Evolutionary conservation across 2,329 filamentous ascomycete genomes (phyloP).

Genomic region (Penicillium sp.): DNA sequence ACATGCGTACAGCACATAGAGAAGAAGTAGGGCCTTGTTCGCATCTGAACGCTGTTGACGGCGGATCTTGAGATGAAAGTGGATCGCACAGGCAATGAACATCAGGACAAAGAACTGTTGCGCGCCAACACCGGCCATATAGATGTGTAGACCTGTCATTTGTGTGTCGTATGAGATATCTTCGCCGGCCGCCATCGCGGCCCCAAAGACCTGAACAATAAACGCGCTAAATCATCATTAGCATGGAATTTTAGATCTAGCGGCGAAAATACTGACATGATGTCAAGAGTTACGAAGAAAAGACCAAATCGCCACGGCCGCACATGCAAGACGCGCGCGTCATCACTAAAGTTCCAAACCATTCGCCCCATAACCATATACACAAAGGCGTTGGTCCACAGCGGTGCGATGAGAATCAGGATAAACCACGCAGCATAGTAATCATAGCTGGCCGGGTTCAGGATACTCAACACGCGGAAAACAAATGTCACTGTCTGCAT

Average conservation of each 20-base stretch:
- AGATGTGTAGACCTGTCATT: conserved; percentile 9
- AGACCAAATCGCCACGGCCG: conserved; percentile 6
- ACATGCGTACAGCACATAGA: conserved; percentile 7
- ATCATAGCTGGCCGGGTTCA: neutral
- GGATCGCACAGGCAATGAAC: conserved; percentile 4
- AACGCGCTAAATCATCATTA: conserved; percentile 4
- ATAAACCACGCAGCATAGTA: conserved; percentile 6
- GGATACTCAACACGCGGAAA: conserved; percentile 5
- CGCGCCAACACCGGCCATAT: conserved; percentile 8
- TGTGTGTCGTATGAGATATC: conserved; percentile 2
- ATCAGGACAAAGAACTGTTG: conserved; percentile 9
- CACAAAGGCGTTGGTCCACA: conserved; percentile 12
- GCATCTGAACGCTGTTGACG: conserved; percentile 1
- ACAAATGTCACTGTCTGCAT: conserved; percentile 6
- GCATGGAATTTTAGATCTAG: neutral
- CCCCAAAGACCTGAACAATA: conserved; percentile 9
- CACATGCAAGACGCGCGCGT: conserved; percentile 1
- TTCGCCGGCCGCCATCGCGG: conserved; percentile 2
- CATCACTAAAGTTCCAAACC: conserved; percentile 11
- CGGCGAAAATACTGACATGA: neutral
- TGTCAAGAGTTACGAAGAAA: conserved; percentile 7
- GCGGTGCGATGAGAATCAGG: conserved; percentile 8
- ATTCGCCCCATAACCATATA: conserved; percentile 13
- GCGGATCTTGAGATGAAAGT: conserved; percentile 6
- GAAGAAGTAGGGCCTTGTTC: neutral